Evolutionary conservation across 2,329 filamentous ascomycete species (phyloP).

Genomic region (Cadophora luteo-olivacea): DNA sequence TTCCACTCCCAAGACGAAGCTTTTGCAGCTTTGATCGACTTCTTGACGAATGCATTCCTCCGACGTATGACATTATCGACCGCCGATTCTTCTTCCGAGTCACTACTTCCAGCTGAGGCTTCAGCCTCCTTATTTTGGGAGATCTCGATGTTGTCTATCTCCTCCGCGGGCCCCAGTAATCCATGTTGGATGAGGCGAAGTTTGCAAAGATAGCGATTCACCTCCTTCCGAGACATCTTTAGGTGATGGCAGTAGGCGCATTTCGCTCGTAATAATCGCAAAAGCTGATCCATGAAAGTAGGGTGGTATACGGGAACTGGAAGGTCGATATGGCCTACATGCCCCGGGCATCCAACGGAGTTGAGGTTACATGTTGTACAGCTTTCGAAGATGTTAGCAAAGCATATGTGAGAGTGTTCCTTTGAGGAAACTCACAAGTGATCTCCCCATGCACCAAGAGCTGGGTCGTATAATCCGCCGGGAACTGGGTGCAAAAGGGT

Average conservation of each 20-base stretch:
- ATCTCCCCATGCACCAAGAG: constrained; percentile 88
- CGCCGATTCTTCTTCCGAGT: constrained; percentile 45
- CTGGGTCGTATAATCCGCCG: constrained; percentile 90
- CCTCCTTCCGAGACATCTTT: constrained; percentile 75
- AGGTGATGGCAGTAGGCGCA: constrained; percentile 92
- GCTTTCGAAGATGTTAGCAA: constrained; percentile 52
- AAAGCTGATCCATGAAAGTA: constrained; percentile 92
- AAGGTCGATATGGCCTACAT: constrained; percentile 93
- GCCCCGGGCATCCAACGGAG: constrained; percentile 83
- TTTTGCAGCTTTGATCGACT: constrained; percentile 66
- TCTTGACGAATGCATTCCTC: constrained; percentile 73
- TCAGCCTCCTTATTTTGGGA: constrained; percentile 33
- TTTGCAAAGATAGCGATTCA: constrained; percentile 84
- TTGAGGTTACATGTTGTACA: constrained; percentile 93
- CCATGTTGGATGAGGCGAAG: constrained; percentile 86
- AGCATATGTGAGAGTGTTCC: not conserved
- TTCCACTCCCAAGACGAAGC: constrained; percentile 51
- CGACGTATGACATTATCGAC: constrained; percentile 58
- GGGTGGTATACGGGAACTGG: constrained; percentile 94
- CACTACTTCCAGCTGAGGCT: constrained; percentile 32
- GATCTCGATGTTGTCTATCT: constrained; percentile 51
- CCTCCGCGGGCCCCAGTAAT: constrained; percentile 70
- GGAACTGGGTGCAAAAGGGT: constrained; percentile 87
- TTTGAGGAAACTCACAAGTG: constrained; percentile 69
- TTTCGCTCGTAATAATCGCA: constrained; percentile 83